phyloP scores from a whole-genome alignment of 192 early-diverging fungal genomes.

The Mortierella claussenii region DNA sequence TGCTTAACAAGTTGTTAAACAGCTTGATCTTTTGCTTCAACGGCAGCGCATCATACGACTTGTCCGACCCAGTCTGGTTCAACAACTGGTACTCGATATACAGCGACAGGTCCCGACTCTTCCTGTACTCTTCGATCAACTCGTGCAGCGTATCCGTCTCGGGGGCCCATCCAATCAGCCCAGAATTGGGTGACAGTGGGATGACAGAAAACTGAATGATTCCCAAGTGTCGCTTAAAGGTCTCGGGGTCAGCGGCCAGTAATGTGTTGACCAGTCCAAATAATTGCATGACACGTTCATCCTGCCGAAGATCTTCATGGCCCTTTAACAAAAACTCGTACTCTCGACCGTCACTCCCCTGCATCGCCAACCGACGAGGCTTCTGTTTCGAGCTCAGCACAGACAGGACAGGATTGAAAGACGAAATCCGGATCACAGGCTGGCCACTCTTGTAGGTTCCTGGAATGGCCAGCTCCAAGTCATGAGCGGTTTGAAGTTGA shows the following conservation, averaged over 20 bases:
- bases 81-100: constrained; percentile 90
- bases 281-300: constrained; percentile 98
- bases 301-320: constrained; percentile 97
- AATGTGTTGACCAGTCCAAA: constrained; percentile 97
- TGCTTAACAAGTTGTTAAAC: constrained; percentile 88
- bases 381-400: constrained; percentile 92
- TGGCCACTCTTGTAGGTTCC: constrained; percentile 87
- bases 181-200: constrained; percentile 94
- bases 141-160: constrained; percentile 90
- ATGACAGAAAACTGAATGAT: constrained; percentile 91
- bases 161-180: constrained; percentile 94
- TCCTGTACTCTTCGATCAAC: constrained; percentile 86
- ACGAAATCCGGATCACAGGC: constrained; percentile 82
- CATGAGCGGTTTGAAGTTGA: constrained; percentile 79
- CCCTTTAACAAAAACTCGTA: constrained; percentile 95
- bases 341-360: constrained; percentile 87
- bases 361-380: constrained; percentile 85
- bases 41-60: constrained; percentile 84
- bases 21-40: constrained; percentile 91
- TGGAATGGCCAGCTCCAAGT: constrained; percentile 92
- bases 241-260: constrained; percentile 81
- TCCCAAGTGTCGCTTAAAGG: constrained; percentile 87
- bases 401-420: constrained; percentile 80
- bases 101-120: constrained; percentile 77
- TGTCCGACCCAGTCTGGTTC: constrained; percentile 57